Evolutionary conservation across 192 early-diverging fungal genomes (phyloP).

Genomic region (Coemansia brasiliensis): DNA sequence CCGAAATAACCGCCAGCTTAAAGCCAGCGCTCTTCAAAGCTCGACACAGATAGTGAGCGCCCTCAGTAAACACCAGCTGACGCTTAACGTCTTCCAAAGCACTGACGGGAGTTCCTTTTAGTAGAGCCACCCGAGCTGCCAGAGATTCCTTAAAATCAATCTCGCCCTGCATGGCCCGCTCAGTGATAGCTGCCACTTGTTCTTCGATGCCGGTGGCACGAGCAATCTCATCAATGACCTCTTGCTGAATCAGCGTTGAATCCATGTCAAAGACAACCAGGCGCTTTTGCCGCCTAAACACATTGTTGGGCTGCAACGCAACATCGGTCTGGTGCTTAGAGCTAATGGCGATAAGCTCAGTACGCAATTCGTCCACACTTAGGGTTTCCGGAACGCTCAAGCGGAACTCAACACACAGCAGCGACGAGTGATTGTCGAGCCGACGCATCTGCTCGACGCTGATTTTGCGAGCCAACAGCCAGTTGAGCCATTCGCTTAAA

Average conservation of each 20-base stretch:
- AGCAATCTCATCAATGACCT: constrained; percentile 99
- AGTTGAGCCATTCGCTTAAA: constrained; percentile 75
- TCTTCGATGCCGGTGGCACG: constrained; percentile 86
- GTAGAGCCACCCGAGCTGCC: constrained; percentile 77
- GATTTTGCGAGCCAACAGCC: constrained; percentile 74
- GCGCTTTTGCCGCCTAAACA: constrained; percentile 86
- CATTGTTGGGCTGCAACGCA: constrained; percentile 83
- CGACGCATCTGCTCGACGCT: constrained; percentile 88
- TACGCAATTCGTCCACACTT: constrained; percentile 67
- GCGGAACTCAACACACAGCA: constrained; percentile 81
- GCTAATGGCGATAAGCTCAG: constrained; percentile 72
- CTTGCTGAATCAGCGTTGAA: constrained; percentile 96
- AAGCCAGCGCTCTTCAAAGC: constrained; percentile 90
- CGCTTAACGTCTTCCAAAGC: constrained; percentile 80
- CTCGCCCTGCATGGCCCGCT: constrained; percentile 96
- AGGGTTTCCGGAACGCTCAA: constrained; percentile 72
- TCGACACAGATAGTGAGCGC: constrained; percentile 85
- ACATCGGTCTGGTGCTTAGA: constrained; percentile 74
- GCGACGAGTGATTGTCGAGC: constrained; percentile 62
- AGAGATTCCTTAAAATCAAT: constrained; percentile 97
- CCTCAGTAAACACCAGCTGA: constrained; percentile 81
- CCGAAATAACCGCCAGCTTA: constrained; percentile 94
- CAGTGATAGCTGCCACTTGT: constrained; percentile 90
- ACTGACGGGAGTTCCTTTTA: constrained; percentile 81
- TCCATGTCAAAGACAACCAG: constrained; percentile 99